Base-by-base conservation (phyloP, 2,329 filamentous ascomycete genomes). In the Nigrospora oryzae region DNA sequence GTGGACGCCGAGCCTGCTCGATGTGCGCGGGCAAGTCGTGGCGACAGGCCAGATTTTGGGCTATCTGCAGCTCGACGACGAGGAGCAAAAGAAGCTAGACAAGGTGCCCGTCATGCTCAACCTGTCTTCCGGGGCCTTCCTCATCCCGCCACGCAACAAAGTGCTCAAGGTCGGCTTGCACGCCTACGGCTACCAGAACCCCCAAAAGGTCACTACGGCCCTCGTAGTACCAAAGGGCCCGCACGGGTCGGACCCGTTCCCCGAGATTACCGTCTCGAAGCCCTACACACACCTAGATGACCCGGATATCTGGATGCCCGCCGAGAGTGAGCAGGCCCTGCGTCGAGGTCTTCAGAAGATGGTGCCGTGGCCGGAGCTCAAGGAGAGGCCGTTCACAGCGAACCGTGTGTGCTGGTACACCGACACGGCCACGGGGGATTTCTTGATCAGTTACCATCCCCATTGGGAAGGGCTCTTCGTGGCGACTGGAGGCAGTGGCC, bases 41-140 rank as follows among this genome's bases (percentile, higher is more conserved):
- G 86, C 90, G 3, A 95, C 89, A 0, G 91, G 88, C 13, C 91
- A 97, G 57, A 77, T 79, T 0, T 61, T 97, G 23, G 84, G 77
- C 12, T 96, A 94, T 66, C 69, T 95, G 52, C 73, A 80, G 51
- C 75, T 97, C 54, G 84, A 81, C 0, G 68, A 79, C 14, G 75
- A 77, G 5, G 90, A 96, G 64, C 81, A 90, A 63, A 68, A 70
- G 14, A 63, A 63, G 4, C 69, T 95, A 11, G 70, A 69, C 36
- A 66, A 77, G 32, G 80, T 83, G 56, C 90, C 90, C 0, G 84
- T 89, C 2, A 65, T 87, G 17, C 66, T 91, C 36, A 88, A 89
- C 64, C 70, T 90, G 52, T 77, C 73, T 40, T 79, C 74, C 2
- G 86, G 86, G 10, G 72, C 86, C 47, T 91, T 89, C 69, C 73